Evolutionary conservation across 1,284 basidiomycete genomes (phyloP).

Genomic region (Singerocomus inundabilis): DNA sequence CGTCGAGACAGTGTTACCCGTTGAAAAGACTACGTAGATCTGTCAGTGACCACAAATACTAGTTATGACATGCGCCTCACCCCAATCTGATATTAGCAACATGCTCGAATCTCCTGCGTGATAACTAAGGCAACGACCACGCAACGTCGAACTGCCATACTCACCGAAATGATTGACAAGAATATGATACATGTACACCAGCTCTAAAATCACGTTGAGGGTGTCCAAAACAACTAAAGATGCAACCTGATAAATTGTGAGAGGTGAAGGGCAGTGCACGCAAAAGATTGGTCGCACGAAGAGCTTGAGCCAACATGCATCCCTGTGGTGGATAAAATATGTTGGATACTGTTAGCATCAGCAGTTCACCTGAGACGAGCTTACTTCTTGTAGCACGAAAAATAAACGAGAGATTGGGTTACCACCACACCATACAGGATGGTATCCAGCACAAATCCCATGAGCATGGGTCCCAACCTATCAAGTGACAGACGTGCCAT

Average conservation of each 20-base stretch:
- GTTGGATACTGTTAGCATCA: neutral
- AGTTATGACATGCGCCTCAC: constrained; percentile 6
- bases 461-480: constrained; percentile 42
- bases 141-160: neutral
- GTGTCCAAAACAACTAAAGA: constrained; percentile 39
- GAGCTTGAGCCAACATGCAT: constrained; percentile 23
- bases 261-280: neutral
- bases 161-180: constrained; percentile 39
- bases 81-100: constrained; percentile 19
- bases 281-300: constrained; percentile 15
- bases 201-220: constrained; percentile 39
- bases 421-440: constrained; percentile 42
- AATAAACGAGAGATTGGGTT: constrained; percentile 43
- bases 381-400: constrained; percentile 40
- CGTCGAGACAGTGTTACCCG: constrained; percentile 11
- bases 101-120: constrained; percentile 15
- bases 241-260: constrained; percentile 30
- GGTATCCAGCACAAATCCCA: constrained; percentile 41
- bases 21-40: constrained; percentile 20
- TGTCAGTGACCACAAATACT: neutral
- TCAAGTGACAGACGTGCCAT: neutral
- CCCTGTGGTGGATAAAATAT: constrained; percentile 6
- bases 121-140: neutral
- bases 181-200: constrained; percentile 38
- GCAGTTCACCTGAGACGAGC: neutral